A percentile compares a stretch with the other conserved stretches of the same genome.
These are phyloP conservation scores for Eucalyptus marginata DNA, from an alignment of 345 rosid genomes.

Conservation along the genomic window DNA sequence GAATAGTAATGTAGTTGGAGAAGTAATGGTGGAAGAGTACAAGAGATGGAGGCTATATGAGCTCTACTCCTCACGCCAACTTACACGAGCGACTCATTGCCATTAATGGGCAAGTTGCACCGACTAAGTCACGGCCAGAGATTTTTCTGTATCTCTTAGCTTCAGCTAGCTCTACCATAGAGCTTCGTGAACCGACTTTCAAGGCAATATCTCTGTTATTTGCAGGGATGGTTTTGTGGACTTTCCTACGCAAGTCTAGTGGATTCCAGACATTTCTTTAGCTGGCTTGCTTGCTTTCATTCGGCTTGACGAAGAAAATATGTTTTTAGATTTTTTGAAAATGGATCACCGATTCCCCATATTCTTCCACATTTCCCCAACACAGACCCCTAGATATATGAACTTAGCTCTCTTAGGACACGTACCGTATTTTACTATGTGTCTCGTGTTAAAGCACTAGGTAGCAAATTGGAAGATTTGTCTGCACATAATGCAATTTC, in stretches of 20 bases:
- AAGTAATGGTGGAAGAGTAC: too few relatives aligned
- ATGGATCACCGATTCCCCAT: not conserved
- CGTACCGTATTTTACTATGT: too few relatives aligned
- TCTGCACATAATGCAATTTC: too few relatives aligned
- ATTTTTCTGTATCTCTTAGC: not conserved
- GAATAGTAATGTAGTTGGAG: not conserved
- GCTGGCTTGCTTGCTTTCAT: not conserved
- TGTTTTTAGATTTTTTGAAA: not conserved
- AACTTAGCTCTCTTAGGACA: too few relatives aligned
- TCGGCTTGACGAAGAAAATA: constrained; percentile 39
- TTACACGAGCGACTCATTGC: not conserved
- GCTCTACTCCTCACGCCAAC: not conserved
- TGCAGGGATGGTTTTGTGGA: not conserved
- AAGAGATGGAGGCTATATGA: not conserved
- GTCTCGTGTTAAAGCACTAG: too few relatives aligned
- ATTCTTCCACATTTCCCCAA: too few relatives aligned
- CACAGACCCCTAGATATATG: too few relatives aligned
- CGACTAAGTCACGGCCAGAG: not conserved
- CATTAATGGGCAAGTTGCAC: not conserved
- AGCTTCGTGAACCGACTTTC: not conserved
- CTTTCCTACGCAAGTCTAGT: not conserved
- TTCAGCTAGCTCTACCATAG: not conserved
- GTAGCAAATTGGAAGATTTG: too few relatives aligned
- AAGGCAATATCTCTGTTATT: not conserved
- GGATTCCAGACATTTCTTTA: not conserved